Base-by-base conservation (phyloP, 768 basidiomycete species). In the Tylopilus rubrobrunneus region DNA sequence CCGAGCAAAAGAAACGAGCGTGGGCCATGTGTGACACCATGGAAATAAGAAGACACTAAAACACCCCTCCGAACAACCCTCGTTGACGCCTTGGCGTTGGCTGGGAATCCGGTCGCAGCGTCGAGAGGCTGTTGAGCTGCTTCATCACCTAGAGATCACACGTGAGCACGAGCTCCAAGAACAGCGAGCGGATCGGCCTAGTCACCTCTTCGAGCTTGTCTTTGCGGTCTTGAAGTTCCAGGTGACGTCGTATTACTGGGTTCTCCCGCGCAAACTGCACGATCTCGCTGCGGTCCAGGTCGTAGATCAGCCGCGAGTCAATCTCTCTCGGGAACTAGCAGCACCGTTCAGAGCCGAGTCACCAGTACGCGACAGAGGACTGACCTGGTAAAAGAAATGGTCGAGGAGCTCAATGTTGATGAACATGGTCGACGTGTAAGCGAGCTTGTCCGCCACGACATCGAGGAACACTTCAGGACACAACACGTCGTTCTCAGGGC, bases 371-470 rank as follows among this genome's bases (percentile, higher is more conserved):
- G n/a, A 7, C n/a, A 21, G 23, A 33, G 23, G 33, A 67, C 80
- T 42, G 60, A 90, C 92, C 78, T 96, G 92, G 65, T 98, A 97
- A 78, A 98, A 98, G 79, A 98, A 99, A 62, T 98, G 95, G 63
- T 97, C 95, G 2, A 98, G 81, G 10, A 99, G 78, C 68, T 99
- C 97, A 55, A 99, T 97, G 73, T 94, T 97, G 78, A 99, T 97
- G 71, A 98, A 98, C 88, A 98, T 92, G 3, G 95, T 85, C 3
- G 93, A 92, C 0, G 96, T 98, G 66, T 93, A 87, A 1, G 95
- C 93, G 40, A 99, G 78, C 71, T 99, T 98, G 69, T 98, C 92
- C 3, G 97, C 93, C 21, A 99, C 94, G 25, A 96, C 92, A 62
- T 92, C 87, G 58, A 99, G 79, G 82, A 98, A 98, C 0, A 91